Percentiles rank a stretch among this genome's conserved stretches.
phyloP scores from a whole-genome alignment of 805 yeast species.

The Hyphopichia homilentoma region DNA sequence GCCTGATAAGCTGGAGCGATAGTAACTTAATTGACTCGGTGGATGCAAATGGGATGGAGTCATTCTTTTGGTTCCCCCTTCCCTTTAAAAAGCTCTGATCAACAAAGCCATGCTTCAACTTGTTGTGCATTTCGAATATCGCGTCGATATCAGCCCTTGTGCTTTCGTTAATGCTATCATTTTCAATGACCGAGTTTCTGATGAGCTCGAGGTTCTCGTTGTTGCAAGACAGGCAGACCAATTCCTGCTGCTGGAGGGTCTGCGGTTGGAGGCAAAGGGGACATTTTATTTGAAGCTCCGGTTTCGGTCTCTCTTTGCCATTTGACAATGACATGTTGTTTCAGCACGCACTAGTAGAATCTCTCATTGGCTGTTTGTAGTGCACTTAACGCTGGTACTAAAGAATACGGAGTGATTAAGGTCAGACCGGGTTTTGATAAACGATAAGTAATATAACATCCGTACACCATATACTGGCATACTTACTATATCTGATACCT shows the following conservation, averaged over 20 bases:
- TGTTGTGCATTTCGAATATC: conserved; percentile 18
- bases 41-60: conserved; percentile 13
- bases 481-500: too few species aligned
- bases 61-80: conserved; percentile 2
- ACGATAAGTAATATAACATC: too few species aligned
- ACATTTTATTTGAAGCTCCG: conserved; percentile 5
- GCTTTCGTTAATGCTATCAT: conserved; percentile 17
- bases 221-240: conserved; percentile 21
- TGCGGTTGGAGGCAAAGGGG: conserved; percentile 15
- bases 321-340: too few species aligned
- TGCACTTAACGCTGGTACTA: too few species aligned
- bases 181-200: conserved; percentile 21
- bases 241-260: conserved; percentile 6
- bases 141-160: conserved; percentile 22
- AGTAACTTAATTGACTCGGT: conserved; percentile 17
- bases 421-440: too few species aligned
- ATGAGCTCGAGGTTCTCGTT: conserved; percentile 16
- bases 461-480: too few species aligned
- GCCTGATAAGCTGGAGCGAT: conserved; percentile 28
- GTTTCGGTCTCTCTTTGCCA: not conserved
- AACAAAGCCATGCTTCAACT: conserved; percentile 7
- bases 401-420: too few species aligned
- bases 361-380: too few species aligned
- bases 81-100: not conserved
- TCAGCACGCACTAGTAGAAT: too few species aligned